These are phyloP conservation scores for Ascochyta lentis DNA, from an alignment of 2,329 filamentous ascomycete genomes.

Conservation along the genomic window DNA sequence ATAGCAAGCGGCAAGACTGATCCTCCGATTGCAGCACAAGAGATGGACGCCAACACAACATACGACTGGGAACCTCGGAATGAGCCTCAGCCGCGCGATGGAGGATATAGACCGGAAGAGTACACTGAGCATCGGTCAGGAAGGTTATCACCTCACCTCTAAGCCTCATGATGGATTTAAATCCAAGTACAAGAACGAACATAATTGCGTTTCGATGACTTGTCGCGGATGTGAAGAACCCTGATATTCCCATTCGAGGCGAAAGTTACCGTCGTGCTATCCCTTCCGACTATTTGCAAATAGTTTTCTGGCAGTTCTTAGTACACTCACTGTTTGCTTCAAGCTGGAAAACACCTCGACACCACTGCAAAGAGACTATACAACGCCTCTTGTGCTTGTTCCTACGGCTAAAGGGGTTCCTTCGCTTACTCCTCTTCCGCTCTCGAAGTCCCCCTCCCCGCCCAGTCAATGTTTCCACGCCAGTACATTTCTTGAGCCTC, in stretches of 20 bases:
- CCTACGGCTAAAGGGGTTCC: background rate
- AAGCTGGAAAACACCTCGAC: background rate
- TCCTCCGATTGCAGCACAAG: background rate
- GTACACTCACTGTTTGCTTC: background rate
- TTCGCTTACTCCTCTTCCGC: background rate
- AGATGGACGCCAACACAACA: slow-evolving; percentile 8
- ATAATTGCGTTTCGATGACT: background rate
- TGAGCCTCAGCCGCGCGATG: slow-evolving; percentile 14
- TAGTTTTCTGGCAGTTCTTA: background rate
- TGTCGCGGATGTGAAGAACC: too few relatives aligned
- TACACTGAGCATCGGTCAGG: background rate
- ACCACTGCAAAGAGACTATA: background rate
- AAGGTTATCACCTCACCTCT: background rate
- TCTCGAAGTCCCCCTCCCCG: background rate
- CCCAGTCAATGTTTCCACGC: background rate
- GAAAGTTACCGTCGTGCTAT: background rate
- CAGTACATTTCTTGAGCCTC: background rate
- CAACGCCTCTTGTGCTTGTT: background rate
- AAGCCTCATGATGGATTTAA: background rate
- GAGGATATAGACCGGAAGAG: slow-evolving; percentile 7
- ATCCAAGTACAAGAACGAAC: background rate
- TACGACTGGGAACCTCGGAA: slow-evolving; percentile 16
- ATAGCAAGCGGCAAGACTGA: slow-evolving; percentile 1
- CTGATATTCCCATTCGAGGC: too few relatives aligned
- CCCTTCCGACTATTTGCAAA: background rate